Percentiles rank a stretch among this genome's conserved stretches.
Evolutionary conservation across 1,284 basidiomycete species (phyloP).

Genomic region (Neotropicomus parvogracilis): DNA sequence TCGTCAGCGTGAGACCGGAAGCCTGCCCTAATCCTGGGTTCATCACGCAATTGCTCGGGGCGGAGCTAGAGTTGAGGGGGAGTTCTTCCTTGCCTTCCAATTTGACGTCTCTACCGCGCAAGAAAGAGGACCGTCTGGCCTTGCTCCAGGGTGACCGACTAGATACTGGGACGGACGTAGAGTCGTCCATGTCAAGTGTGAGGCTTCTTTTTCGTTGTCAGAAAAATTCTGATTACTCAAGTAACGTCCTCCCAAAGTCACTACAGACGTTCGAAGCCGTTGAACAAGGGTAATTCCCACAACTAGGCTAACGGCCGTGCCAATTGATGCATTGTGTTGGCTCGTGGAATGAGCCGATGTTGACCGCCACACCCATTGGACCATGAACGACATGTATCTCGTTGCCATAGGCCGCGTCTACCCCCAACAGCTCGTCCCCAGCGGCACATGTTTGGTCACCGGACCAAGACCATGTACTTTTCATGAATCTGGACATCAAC

Average conservation of each 20-base stretch:
- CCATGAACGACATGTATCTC: no score
- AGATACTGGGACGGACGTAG: neutral
- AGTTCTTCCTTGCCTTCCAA: neutral
- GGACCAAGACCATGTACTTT: no score
- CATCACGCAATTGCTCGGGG: neutral
- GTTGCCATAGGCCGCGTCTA: no score
- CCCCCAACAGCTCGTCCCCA: no score
- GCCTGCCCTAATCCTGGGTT: slow-evolving; percentile 15
- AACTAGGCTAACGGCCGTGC: neutral
- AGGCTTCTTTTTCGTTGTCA: neutral
- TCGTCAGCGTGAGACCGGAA: slow-evolving; percentile 8
- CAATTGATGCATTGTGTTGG: no score
- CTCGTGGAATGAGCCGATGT: no score
- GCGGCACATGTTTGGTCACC: no score
- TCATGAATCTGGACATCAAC: no score
- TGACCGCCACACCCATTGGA: no score
- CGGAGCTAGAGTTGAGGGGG: slow-evolving; percentile 1
- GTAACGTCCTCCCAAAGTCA: neutral
- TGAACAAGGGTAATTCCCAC: neutral
- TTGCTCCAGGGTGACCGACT: slow-evolving; percentile 5
- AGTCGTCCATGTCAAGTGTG: neutral
- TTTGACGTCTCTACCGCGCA: slow-evolving; percentile 1
- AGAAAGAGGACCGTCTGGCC: slow-evolving; percentile 9
- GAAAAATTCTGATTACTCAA: no score
- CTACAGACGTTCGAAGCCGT: no score